Evolutionary conservation across 2,329 filamentous ascomycete species (phyloP), one percentile per base, ranked within the genome.

Genomic region (Colletotrichum tamarilloi): DNA sequence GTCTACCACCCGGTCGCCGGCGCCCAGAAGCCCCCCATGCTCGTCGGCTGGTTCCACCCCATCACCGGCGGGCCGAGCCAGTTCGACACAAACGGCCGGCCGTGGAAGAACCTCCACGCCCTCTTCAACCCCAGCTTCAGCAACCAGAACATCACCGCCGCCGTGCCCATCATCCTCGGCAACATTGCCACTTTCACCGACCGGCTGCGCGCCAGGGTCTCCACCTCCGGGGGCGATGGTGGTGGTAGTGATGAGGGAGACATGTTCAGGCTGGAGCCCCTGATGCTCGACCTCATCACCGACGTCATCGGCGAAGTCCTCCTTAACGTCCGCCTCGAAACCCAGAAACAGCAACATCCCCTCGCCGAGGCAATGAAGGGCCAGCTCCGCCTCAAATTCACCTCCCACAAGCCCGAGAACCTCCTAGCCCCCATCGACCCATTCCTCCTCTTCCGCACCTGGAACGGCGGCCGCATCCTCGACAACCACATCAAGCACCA

Each of bases 61-160:
- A 81, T 82, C 60, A 78, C 80, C 38, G 76, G 74, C 26, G 80
- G 80, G 4, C 62, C 76, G 16, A 81, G 79, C 62, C 78, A 81
- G 55, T 82, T 81, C 72, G 80, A 79, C 28, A 76, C 79, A 57
- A 81, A 81, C 71, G 80, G 79, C 24, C 75, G 68, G 6, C 75
- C 77, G 19, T 81, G 80, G 80, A 80, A 77, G 73, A 75, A 71
- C 52, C 76, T 81, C 56, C 76, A 78, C 56, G 75, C 77, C 49
- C 74, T 78, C 16, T 81, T 82, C 57, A 65, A 78, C 30, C 79
- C 79, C 2, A 81, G 80, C 75, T 81, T 81, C 71, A 81, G 76
- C 70, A 80, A 77, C 58, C 75, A 72, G 59, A 81, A 81, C 35
- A 78, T 81, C 22, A 80, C 80, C 62, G 78, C 79, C 16, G 73